phyloP scores from a whole-genome alignment of 2,329 filamentous ascomycete species.

The Scytalidium lignicola region DNA sequence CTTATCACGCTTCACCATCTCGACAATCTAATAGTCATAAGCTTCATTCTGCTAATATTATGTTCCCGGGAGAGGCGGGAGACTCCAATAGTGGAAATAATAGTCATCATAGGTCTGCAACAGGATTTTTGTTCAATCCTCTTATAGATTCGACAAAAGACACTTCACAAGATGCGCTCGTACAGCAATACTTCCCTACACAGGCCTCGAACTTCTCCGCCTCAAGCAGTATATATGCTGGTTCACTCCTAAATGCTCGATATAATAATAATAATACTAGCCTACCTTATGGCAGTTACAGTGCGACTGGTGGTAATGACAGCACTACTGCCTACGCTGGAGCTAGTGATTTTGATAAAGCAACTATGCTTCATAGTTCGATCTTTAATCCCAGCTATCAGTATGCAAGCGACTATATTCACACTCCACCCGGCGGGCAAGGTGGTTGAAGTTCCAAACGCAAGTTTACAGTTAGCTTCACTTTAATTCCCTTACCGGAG shows the following conservation, averaged over 20 bases:
- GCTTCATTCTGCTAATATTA: neutral
- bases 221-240: constrained; percentile 45
- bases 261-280: neutral
- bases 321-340: constrained; percentile 19
- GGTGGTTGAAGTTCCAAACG: constrained; percentile 32
- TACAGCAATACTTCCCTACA: constrained; percentile 16
- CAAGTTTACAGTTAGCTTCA: neutral
- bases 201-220: constrained; percentile 38
- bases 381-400: constrained; percentile 19
- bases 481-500: neutral
- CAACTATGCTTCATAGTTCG: constrained; percentile 26
- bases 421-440: constrained; percentile 43
- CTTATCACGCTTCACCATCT: constrained; percentile 27
- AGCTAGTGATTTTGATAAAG: constrained; percentile 20
- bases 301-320: constrained; percentile 11
- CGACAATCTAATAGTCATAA: constrained; percentile 2
- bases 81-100: neutral
- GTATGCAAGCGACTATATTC: constrained; percentile 29
- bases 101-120: neutral
- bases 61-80: neutral
- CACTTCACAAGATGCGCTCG: constrained; percentile 16
- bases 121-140: neutral
- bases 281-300: neutral
- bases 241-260: constrained; percentile 33
- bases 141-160: neutral